Percentiles rank a stretch among this genome's conserved stretches.
Conservation (phyloP, 2,329 filamentous ascomycete genomes). For the Ampelomyces quisqualis region DNA sequence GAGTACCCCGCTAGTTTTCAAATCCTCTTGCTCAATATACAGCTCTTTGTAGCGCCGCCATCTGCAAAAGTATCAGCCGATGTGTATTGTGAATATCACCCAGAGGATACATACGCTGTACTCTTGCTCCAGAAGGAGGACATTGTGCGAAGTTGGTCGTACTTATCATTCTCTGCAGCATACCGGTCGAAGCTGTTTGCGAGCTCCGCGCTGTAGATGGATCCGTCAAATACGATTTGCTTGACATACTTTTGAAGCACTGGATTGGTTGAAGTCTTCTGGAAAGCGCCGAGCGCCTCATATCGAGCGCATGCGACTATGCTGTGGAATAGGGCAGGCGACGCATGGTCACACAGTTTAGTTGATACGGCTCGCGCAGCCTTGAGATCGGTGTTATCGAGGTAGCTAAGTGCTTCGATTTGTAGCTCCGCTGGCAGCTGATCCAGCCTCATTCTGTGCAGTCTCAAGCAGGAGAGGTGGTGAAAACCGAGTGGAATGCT, state of each 20-base stretch:
- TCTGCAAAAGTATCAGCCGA: conserved; percentile 11
- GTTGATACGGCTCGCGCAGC: conserved; percentile 22
- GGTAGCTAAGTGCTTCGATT: conserved; percentile 30
- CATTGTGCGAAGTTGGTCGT: conserved; percentile 6
- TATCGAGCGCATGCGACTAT: conserved; percentile 33
- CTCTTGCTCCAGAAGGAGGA: conserved; percentile 17
- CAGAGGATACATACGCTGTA: conserved; percentile 6
- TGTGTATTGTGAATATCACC: background rate
- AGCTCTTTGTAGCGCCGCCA: conserved; percentile 29
- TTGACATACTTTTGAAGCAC: conserved; percentile 30
- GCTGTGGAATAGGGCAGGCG: conserved; percentile 26
- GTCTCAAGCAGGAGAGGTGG: background rate
- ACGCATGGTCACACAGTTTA: conserved; percentile 25
- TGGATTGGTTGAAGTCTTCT: conserved; percentile 27
- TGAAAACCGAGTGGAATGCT: background rate
- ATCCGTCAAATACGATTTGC: conserved; percentile 37
- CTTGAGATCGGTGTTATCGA: conserved; percentile 26
- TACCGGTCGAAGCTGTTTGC: conserved; percentile 16
- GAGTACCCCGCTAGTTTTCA: conserved; percentile 23
- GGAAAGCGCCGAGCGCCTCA: conserved; percentile 29
- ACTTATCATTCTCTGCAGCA: conserved; percentile 2
- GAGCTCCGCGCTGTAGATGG: conserved; percentile 19
- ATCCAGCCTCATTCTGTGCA: conserved; percentile 8
- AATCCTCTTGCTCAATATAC: conserved; percentile 31
- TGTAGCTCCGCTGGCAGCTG: conserved; percentile 33